Base-by-base conservation (phyloP, 495 filamentous ascomycete genomes). In the Aspergillus sclerotiicarbonarius region DNA sequence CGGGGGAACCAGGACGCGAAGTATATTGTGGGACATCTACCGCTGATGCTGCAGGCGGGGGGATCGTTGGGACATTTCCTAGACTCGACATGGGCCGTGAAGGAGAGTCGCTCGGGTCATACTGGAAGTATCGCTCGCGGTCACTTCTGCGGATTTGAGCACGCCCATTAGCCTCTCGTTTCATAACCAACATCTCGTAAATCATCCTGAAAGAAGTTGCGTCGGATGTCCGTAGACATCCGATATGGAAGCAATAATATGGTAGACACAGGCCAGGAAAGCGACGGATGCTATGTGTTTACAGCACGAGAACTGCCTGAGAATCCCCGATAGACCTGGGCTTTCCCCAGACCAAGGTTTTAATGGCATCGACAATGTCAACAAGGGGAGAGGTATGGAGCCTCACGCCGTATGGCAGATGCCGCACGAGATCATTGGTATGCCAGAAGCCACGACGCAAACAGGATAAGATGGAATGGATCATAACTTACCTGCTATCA, bases 61-160 rank as follows among this genome's bases (percentile, higher is more conserved):
- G 79, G n/a, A 87, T 80, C 19, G 69, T 76, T 2, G 85, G 82
- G 7, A 76, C 75, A 29, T 71, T 76, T 25, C 80, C 75, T 16
- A 88, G 62, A 31, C 84, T 78, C 6, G 86, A 87, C 4, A 78
- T 67, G 19, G 80, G 75, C 58, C 83, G 77, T 4, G 82, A 81
- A 8, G 70, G 73, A 5, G 70, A 71, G 21, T 64, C 63, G 7
- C 62, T 67, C 10, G 63, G 64, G 4, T 69, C 71, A 33, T 73
- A 64, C 13, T 71, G 63, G 45, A 73, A 75, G 55, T 66, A 76
- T 15, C 62, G 62, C 20, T 52, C 37, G 16, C 69, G 63, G 48
- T 67, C 60, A 29, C 60, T 68, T 43, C 73, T 76, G 60, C 29
- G 46, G 39, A 44, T 20, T 16, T 35, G 25, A 32, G 18, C 20